A percentile compares a stretch with the other conserved stretches of the same genome.
Conservation (phyloP, 495 filamentous ascomycete genomes). For the Penicillium malachiteum region DNA sequence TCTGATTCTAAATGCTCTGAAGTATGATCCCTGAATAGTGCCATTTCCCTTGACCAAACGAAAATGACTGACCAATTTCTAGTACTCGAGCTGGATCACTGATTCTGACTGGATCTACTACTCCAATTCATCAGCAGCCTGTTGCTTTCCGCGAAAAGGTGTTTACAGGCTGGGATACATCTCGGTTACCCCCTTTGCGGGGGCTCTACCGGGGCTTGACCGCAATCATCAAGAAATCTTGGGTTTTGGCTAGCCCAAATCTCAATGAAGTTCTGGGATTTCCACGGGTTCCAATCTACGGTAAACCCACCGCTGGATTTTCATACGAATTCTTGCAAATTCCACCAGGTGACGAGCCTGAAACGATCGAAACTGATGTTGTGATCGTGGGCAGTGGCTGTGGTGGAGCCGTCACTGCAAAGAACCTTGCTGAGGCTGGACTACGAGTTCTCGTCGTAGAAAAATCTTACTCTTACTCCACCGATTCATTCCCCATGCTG, state of each 20-base stretch:
- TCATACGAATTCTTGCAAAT: constrained; percentile 55
- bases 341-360: constrained; percentile 41
- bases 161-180: constrained; percentile 56
- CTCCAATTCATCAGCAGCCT: constrained; percentile 62
- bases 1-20: constrained; percentile 51
- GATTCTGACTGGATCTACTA: constrained; percentile 62
- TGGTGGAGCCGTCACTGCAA: constrained; percentile 80
- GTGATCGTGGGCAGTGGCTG: constrained; percentile 86
- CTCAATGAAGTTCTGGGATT: constrained; percentile 60
- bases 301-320: constrained; percentile 56
- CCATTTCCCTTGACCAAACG: background rate
- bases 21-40: constrained; percentile 42
- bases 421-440: constrained; percentile 75
- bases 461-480: constrained; percentile 71
- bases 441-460: constrained; percentile 78
- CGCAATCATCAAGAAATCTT: constrained; percentile 54
- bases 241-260: constrained; percentile 58
- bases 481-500: constrained; percentile 71
- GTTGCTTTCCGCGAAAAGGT: constrained; percentile 59
- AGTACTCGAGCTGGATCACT: constrained; percentile 71
- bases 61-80: constrained; percentile 6
- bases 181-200: constrained; percentile 59
- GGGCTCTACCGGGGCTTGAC: constrained; percentile 55
- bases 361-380: constrained; percentile 72
- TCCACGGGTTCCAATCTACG: constrained; percentile 59